Percentiles rank a stretch among this genome's conserved stretches.
These are phyloP conservation scores for Cinnamomum chago DNA, from an alignment of 164 flowering plant genomes.

Conservation along the genomic window DNA sequence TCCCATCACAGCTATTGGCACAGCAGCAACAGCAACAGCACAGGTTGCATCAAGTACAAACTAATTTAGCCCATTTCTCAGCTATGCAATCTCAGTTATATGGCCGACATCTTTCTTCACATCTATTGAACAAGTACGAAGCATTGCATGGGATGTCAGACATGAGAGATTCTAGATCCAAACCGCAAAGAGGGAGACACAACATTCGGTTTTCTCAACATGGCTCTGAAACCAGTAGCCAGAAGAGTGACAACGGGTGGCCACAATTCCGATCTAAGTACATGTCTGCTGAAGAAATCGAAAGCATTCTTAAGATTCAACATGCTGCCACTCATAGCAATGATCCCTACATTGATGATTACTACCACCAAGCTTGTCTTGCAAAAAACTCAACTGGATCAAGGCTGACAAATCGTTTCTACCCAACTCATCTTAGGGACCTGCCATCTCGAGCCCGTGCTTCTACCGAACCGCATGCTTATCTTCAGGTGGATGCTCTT, in stretches of 20 bases:
- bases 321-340: slow-evolving; percentile 82
- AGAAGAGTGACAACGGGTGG: slow-evolving; percentile 55
- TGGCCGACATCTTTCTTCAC: slow-evolving; percentile 39
- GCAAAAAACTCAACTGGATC: slow-evolving; percentile 68
- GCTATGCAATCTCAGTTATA: slow-evolving; percentile 62
- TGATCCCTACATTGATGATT: slow-evolving; percentile 88
- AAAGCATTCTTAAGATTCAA: slow-evolving; percentile 79
- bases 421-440: slow-evolving; percentile 70
- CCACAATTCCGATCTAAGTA: slow-evolving; percentile 71
- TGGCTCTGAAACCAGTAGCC: slow-evolving; percentile 54
- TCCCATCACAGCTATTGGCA: slow-evolving; percentile 51
- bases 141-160: slow-evolving; percentile 43
- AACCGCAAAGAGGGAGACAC: slow-evolving; percentile 51
- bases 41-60: slow-evolving; percentile 54
- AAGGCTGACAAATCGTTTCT: slow-evolving; percentile 57
- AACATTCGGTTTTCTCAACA: slow-evolving; percentile 52
- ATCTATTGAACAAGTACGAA: slow-evolving; percentile 28
- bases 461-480: slow-evolving; percentile 56
- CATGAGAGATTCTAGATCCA: slow-evolving; percentile 58
- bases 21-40: slow-evolving; percentile 48
- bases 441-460: slow-evolving; percentile 62
- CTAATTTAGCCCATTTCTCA: slow-evolving; percentile 56
- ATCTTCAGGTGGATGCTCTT: slow-evolving; percentile 63
- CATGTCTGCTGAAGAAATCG: slow-evolving; percentile 92
- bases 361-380: slow-evolving; percentile 88